These are phyloP conservation scores for Pezicula radicicola DNA, from an alignment of 2,329 filamentous ascomycete species.

Conservation along the genomic window DNA sequence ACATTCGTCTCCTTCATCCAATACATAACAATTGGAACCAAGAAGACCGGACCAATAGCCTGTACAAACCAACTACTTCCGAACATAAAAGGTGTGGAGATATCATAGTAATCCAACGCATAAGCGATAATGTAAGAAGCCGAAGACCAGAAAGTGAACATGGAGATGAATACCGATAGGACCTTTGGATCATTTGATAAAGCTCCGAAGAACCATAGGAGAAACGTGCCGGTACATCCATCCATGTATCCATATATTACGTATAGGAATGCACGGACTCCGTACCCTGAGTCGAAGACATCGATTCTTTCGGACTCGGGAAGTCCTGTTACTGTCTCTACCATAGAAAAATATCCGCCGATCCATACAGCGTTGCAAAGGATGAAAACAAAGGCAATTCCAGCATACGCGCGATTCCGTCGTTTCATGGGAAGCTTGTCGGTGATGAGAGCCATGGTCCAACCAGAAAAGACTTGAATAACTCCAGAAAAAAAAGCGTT, in stretches of 20 bases:
- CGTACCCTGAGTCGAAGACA: not conserved
- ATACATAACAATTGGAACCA: not conserved
- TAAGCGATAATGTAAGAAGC: constrained; percentile 12
- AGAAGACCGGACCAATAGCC: not conserved
- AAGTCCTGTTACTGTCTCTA: not conserved
- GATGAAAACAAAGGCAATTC: constrained; percentile 56
- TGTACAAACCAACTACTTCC: constrained; percentile 9
- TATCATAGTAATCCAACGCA: constrained; percentile 11
- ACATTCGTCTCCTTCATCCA: constrained; percentile 1
- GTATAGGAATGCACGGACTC: not conserved
- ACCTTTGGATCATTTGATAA: not conserved
- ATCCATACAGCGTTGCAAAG: constrained; percentile 78
- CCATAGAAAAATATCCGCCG: constrained; percentile 54
- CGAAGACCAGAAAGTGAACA: constrained; percentile 9
- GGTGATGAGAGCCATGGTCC: constrained; percentile 62
- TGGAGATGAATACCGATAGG: not conserved
- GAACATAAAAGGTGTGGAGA: constrained; percentile 13
- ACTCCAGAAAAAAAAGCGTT: constrained; percentile 77
- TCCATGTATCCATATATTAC: not conserved
- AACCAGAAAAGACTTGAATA: constrained; percentile 67
- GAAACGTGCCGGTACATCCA: not conserved
- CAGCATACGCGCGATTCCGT: constrained; percentile 61
- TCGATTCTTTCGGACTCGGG: not conserved
- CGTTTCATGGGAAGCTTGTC: constrained; percentile 59
- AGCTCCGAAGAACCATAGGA: not conserved